Base-by-base conservation (phyloP, 345 rosid species). In the Eucalyptus brandiana region DNA sequence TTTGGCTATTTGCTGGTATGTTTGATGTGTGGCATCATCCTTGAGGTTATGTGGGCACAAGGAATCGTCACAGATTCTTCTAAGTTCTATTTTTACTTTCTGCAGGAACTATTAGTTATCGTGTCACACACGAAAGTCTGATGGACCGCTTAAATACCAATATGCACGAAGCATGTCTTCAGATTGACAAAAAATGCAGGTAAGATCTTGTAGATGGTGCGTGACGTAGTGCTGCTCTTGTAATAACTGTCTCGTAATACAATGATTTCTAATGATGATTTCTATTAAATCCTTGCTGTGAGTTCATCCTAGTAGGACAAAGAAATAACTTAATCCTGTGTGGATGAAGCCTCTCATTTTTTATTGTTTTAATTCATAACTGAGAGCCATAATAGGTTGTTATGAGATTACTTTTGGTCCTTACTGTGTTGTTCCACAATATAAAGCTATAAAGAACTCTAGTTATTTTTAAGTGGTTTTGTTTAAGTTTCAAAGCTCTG, bases 151-250 rank as follows among this genome's bases (percentile, higher is more conserved):
- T 97, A 89, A 91, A 89, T 87, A 95, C 94, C 86, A 93, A 97
- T 92, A 94, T 94, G 93, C 96, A 90, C 87, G 92, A 93, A 90
- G 94, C 95, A 86, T 96, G 97, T 89, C 94, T 94, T 87, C 88
- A 91, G 88, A 95, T 97, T 87, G 95, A 90, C 86, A 92, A 90
- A 91, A 94, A 92, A n/a, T 95, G 98, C 99, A 95, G 96, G 98
- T 96, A 80, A 91, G 87, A 67, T 26, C 42, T 8, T 62, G n/a
- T 76, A 19, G 37, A 51, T 44, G 87, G 76, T 86, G 44, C 42
- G 12, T 37, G 54, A 40, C 18, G 4, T 18, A 18, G 81, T 12
- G 85, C 9, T 56, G 37, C 80, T 53, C 7, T 34, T 21, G 30
- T 87, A 45, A 58, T 34, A 8, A 53, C 69, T 19, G 9, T 86